Base-by-base conservation (phyloP, 768 basidiomycete species). In the Neoboletus brunneissimus region DNA sequence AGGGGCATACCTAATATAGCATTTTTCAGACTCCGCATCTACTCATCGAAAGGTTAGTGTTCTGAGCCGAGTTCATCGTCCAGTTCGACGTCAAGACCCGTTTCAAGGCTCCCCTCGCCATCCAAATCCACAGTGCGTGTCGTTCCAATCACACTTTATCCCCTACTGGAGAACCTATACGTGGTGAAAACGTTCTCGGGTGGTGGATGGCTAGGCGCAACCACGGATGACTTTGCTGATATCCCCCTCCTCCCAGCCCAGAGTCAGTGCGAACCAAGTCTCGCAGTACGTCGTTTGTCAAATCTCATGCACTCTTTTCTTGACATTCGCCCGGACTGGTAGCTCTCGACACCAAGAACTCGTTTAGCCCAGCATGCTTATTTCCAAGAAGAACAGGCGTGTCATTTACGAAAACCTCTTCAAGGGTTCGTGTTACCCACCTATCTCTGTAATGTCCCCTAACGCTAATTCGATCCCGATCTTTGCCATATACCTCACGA, bases 341-440 rank as follows among this genome's bases (percentile, higher is more conserved):
- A 74, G 74, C 70, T 70, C 61, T 71, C 71, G 64, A 69, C 67
- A 59, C 32, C 60, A 57, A 57, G 48, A 55, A 53, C 57, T 60
- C 58, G 47, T 55, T 56, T 64, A 59, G 69, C 73, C 72, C 75
- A 90, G 73, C 78, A 99, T 99, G 96, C 88, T 99, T 67, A 98
- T 99, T 75, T 81, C 91, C 71, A 99, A 99, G 83, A 72, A 88
- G 76, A 91, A 98, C 84, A 84, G 88, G 79, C 91, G 92, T 71
- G 75, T 83, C 74, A 98, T 99, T 83, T 99, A 97, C 82, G 95
- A 99, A 80, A 90, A 89, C 82, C 94, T 99, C 83, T 99, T 99
- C 91, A 97, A 97, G 80, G 94, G 94, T 94, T 64, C 63, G 87
- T 34, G n/a, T 38, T 32, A 0, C 18, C 31, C 3, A 12, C n/a